Base-by-base conservation (phyloP, 805 yeast species). In the Diddensiella santjacobensis region DNA sequence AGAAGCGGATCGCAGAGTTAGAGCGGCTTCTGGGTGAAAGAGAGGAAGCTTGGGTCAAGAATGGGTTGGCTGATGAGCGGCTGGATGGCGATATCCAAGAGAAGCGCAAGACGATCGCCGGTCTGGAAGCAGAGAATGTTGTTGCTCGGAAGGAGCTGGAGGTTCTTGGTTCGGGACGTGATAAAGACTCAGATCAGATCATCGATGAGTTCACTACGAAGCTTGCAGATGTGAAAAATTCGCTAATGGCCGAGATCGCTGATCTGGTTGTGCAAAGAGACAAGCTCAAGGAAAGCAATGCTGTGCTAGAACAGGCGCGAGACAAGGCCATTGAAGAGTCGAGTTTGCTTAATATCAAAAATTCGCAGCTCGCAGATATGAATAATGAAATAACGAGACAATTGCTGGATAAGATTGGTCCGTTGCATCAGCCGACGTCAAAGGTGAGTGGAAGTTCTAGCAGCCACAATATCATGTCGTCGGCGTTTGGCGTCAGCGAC, bases 221-320 rank as follows among this genome's bases (percentile, higher is more conserved):
- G 17, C 67, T 88, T 52, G 72, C 67, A 24, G 51, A 57, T 0
- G 74, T 75, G 41, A 82, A 76, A 64, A 70, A 67, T 29, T 63
- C 66, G 15, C 64, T 87, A 44, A 67, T 65, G 41, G 52, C 56
- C 15, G 87, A 81, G 46, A 66, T 82, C 22, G 56, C 61, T 4
- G 58, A 55, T 3, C 56, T 77, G 37, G 49, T 58, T 17, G 51
- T 49, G 15, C 56, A 60, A 45, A 50, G 62, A 19, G 65, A 59
- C 42, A 52, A 50, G 13, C 57, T 69, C 42, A 22, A 47, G n/a
- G 63, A 48, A 26, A 70, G 68, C 39, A 59, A 59, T 38, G 43
- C 47, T 18, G 53, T 59, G 31, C 59, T 68, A 13, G 47, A 55
- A 38, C 51, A 52, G 26, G 44, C 53, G 31, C 54, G 62, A 15